Base-by-base conservation (phyloP, 2,329 filamentous ascomycete genomes). In the Calycina herbarum region DNA sequence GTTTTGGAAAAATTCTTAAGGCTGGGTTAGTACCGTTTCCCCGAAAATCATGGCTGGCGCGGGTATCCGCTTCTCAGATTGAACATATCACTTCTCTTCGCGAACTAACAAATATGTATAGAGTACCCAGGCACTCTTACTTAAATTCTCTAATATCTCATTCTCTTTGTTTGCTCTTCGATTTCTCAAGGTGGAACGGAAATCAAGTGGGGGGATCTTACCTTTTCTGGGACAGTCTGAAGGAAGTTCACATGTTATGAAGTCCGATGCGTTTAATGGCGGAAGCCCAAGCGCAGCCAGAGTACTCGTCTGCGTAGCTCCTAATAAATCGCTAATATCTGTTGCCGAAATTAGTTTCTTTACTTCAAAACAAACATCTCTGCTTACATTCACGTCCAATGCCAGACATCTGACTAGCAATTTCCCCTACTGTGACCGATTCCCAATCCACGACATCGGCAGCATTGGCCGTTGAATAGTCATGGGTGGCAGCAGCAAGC, bases 261-360 rank as follows among this genome's bases (percentile, higher is more conserved):
- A 62, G 42, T 75, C 69, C 1, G 72, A 68, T 24, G 67, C 15
- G 13, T 67, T 68, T 13, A 77, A 63, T 17, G 73, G 74, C 20
- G 75, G 75, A 35, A 78, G 73, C 20, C 76, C 76, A 27, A 42
- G 5, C 29, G 13, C 15, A 8, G 51, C 20, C n/a, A 42, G 58
- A 35, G 38, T 5, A 15, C 13, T 15, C 13, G 38, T 4, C 17
- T 72, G 69, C 59, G 65, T 67, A 35, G 70, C 73, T 27, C 27
- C 66, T 13, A 57, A 64, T 13, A 69, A 38, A 58, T 67, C 65
- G 2, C 59, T 60, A 35, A 65, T 59, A 20, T 63, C 68, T 58
- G 45, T 11, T 10, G 5, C 15, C 1, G 3, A 35, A 38, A 29
- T 62, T 42, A 62, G 31, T 38, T 7, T 13, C 10, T 54, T 42